These are phyloP conservation scores for Tricholoma flavovirens DNA, from an alignment of 768 basidiomycete genomes.

Conservation along the genomic window DNA sequence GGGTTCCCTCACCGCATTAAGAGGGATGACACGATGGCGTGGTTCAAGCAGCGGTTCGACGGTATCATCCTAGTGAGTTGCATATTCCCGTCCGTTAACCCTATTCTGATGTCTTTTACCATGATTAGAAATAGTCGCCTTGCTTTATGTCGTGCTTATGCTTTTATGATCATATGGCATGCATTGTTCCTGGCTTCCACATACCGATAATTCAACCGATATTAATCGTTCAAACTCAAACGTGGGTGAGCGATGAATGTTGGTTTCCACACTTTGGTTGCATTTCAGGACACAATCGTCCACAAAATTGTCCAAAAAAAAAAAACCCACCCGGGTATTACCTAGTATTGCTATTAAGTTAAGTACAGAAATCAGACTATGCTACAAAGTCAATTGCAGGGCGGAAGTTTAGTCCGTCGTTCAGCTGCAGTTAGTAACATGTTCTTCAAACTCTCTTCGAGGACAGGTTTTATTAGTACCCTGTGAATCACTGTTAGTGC, in stretches of 20 bases:
- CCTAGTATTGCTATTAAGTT: neutral
- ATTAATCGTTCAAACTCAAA: neutral
- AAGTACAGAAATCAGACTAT: neutral
- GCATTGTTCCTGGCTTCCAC: slow-evolving; percentile 2
- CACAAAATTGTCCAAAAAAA: neutral
- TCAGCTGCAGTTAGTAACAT: slow-evolving; percentile 24
- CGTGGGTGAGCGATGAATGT: neutral
- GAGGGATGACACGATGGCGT: slow-evolving; percentile 94
- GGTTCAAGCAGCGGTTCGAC: slow-evolving; percentile 99
- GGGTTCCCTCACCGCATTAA: slow-evolving; percentile 87
- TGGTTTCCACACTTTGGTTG: too few relatives aligned
- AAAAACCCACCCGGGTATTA: neutral
- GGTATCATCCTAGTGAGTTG: slow-evolving; percentile 85
- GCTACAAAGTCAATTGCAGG: neutral
- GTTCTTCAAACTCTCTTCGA: slow-evolving; percentile 34
- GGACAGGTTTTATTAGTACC: slow-evolving; percentile 58
- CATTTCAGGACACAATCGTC: neutral
- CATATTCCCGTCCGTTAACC: neutral
- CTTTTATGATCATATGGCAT: slow-evolving; percentile 20
- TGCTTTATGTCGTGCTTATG: slow-evolving; percentile 10
- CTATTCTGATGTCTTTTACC: neutral
- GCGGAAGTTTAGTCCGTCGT: slow-evolving; percentile 2
- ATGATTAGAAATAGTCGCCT: slow-evolving; percentile 17
- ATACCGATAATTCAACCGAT: neutral
- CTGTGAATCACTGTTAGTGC: slow-evolving; percentile 20